Evolutionary conservation across 106 monocot species (phyloP), one percentile per base, ranked within the genome.

Genomic region (Phalaenopsis equestris): DNA sequence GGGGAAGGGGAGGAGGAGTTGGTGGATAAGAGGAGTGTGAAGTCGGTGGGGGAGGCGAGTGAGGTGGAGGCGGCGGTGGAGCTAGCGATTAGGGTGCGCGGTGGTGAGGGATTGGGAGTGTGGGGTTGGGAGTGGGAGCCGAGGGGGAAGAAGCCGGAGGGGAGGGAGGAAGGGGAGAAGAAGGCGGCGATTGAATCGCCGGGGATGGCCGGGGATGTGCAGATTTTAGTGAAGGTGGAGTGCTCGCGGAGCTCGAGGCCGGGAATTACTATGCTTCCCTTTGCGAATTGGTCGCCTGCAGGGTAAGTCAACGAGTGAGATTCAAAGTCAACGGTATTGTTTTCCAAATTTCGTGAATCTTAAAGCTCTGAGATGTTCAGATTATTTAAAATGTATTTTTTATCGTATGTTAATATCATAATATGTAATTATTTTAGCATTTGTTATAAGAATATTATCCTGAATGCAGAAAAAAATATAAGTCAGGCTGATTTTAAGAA

Each of bases 41-140:
- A 93, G 77, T 90, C 96, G 3, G 83, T 17, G 2, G 96, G 96
- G 72, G 80, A 55, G 1, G 84, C 85, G 41, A 94, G 94, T 45
- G 79, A 14, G 36, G 52, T 56, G 12, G 55, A 19, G 42, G 83
- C 49, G 82, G 85, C 84, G 12, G 83, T 55, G 82, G 85, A 82
- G 12, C 75, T 83, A 1, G 75, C 96, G 73, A 82, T 86, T 75
- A 96, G 93, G 67, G 88, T 83, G 73, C 87, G 88, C 12, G 15
- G 39, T 1, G 16, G 37, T 8, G 23, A 70, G 18, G 93, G 90
- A 48, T 77, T 90, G 81, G 90, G 88, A 16, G 87, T 81, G 57
- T 72, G 81, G 90, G 78, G 80, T 83, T 90, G 91, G 41, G 93
- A 84, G 46, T 90, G 93, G 2, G 88, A 83, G n/a, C 96, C 96